Evolutionary conservation across 306 rosid species (phyloP).

Genomic region (Cucurbita argyrosperma): DNA sequence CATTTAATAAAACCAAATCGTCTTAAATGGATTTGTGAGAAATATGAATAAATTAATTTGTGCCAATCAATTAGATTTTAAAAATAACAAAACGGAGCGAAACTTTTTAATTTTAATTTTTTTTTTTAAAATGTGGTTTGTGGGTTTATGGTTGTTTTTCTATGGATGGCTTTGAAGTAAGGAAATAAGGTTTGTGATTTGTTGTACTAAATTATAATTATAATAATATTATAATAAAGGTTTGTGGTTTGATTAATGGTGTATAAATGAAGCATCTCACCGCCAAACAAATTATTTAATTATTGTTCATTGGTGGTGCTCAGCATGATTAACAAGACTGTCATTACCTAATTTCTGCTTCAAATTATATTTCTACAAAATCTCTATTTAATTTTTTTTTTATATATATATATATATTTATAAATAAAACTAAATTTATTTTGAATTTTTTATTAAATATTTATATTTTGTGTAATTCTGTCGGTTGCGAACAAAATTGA

Average conservation of each 20-base stretch:
- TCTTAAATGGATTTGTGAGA: too few relatives aligned
- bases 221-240: slow-evolving; percentile 3
- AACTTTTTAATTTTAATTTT: too few relatives aligned
- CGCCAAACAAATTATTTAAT: background rate
- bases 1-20: too few relatives aligned
- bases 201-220: background rate
- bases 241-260: slow-evolving; percentile 2
- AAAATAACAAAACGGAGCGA: too few relatives aligned
- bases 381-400: too few relatives aligned
- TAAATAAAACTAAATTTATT: too few relatives aligned
- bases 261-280: background rate
- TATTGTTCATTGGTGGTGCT: background rate
- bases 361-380: too few relatives aligned
- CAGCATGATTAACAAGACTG: background rate
- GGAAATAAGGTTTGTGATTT: slow-evolving; percentile 16
- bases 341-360: background rate
- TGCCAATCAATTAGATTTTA: background rate
- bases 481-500: background rate
- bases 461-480: background rate
- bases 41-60: too few relatives aligned
- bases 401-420: too few relatives aligned
- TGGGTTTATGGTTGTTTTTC: background rate
- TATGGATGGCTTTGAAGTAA: slow-evolving; percentile 20
- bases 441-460: too few relatives aligned
- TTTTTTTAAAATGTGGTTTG: background rate